Base-by-base conservation (phyloP, 228 moss, liverwort and hornwort genomes). In the Sphagnum magellanicum region DNA sequence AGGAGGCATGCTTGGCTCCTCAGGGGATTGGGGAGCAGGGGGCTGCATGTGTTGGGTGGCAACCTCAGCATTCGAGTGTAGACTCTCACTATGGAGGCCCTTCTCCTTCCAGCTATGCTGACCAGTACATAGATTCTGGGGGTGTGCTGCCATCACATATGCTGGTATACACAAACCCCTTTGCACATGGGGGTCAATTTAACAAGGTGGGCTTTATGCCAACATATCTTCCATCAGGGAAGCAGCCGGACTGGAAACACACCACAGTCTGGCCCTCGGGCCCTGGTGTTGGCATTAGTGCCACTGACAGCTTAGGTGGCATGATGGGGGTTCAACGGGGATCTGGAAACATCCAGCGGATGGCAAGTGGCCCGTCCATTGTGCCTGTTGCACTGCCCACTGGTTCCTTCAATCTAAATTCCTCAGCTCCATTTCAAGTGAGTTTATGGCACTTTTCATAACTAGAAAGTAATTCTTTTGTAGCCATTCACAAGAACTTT, bases 221-320 rank as follows among this genome's bases (percentile, higher is more conserved):
- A 66, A 82, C 97, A 81, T 98, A 98, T 74, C 80, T 91, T 71
- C 91, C 90, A 71, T 98, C 97, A 74, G 97, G 97, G 52, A 98
- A 98, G 75, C 97, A 82, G 73, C 97, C 97, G 62, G 97, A 98
- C 82, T 98, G 97, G 97, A 98, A 93, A 74, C 97, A 98, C 76
- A 93, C 90, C 59, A 90, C 97, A 62, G 74, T 84, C 51, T 84
- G 90, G 74, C 61, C 85, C 63, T 84, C 97, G 74, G 87, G 87
- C 80, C 81, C 90, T 59, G 88, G 90, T 64, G 91, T 86, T 62
- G 97, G 97, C 73, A 90, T 97, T 88, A 81, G 81, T 85, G 87
- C 78, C 73, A 85, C 75, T 73, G 97, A 93, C 70, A 88, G 92
- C 72, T 78, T 98, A 51, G 93, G 93, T 59, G 82, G 93, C 72